These are phyloP conservation scores for Boletus reticuloceps DNA, from an alignment of 768 basidiomycete species.

Conservation along the genomic window DNA sequence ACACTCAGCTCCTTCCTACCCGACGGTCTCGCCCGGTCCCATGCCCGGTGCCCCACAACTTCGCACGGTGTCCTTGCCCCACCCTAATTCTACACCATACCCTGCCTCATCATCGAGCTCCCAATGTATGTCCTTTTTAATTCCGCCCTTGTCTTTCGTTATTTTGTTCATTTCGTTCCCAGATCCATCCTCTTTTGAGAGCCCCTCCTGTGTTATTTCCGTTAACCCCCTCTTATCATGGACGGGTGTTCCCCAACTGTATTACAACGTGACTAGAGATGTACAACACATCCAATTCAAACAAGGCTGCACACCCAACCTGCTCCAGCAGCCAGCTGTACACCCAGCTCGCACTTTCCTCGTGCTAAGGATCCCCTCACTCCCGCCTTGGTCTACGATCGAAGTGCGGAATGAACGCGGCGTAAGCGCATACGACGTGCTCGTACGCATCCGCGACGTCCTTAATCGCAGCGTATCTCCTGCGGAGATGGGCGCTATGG, in stretches of 20 bases:
- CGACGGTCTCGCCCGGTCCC: slow-evolving; percentile 17
- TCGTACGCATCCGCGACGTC: slow-evolving; percentile 25
- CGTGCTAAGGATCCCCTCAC: slow-evolving; percentile 17
- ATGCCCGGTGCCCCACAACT: slow-evolving; percentile 26
- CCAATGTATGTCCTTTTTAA: slow-evolving; percentile 13
- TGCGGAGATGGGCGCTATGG: slow-evolving; percentile 25
- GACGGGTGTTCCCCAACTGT: slow-evolving; percentile 13
- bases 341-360: slow-evolving; percentile 17
- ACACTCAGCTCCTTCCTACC: slow-evolving; percentile 5
- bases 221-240: slow-evolving; percentile 28
- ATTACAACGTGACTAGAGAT: slow-evolving; percentile 27
- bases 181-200: slow-evolving; percentile 15
- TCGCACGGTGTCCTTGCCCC: slow-evolving; percentile 29
- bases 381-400: slow-evolving; percentile 29
- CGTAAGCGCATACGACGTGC: slow-evolving; percentile 29
- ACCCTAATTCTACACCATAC: slow-evolving; percentile 26
- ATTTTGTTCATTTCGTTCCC: not conserved
- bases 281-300: slow-evolving; percentile 21
- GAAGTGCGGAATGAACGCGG: slow-evolving; percentile 29
- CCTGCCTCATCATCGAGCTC: slow-evolving; percentile 15
- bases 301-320: slow-evolving; percentile 12
- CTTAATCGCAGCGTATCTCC: slow-evolving; percentile 26
- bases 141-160: not conserved
- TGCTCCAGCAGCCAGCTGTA: slow-evolving; percentile 22
- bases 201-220: slow-evolving; percentile 16